Evolutionary conservation across 73 alveolate genomes (phyloP).

Genomic region (Tetrahymena malaccensis): DNA sequence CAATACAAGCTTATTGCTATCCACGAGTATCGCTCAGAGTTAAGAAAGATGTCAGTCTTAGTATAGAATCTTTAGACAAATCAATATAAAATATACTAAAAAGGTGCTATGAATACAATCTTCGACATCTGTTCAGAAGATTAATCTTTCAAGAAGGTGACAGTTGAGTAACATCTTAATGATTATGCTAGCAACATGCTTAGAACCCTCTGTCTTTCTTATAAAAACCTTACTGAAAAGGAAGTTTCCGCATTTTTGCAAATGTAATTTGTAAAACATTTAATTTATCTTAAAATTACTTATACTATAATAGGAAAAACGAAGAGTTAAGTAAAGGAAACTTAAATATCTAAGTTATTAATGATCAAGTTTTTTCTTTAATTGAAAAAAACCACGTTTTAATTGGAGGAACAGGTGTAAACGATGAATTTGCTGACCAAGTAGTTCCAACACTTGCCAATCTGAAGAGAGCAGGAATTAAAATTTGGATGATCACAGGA

Average conservation of each 20-base stretch:
- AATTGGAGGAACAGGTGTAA: conserved; percentile 89
- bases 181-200: conserved; percentile 24
- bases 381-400: conserved; percentile 71
- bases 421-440: conserved; percentile 80
- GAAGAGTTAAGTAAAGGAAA: conserved; percentile 44
- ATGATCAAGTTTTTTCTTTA: conserved; percentile 62
- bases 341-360: conserved; percentile 29
- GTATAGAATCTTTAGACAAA: conserved; percentile 29
- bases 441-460: conserved; percentile 74
- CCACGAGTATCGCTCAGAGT: conserved; percentile 55
- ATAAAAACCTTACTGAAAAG: conserved; percentile 32
- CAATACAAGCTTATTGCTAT: neutral
- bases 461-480: conserved; percentile 73
- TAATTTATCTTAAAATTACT: neutral
- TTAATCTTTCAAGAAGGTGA: conserved; percentile 1
- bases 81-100: conserved; percentile 68
- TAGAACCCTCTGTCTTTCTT: conserved; percentile 53
- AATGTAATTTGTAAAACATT: neutral
- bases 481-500: conserved; percentile 95
- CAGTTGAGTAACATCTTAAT: conserved; percentile 32
- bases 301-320: neutral
- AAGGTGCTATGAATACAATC: conserved; percentile 87
- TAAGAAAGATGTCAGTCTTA: conserved; percentile 63
- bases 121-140: conserved; percentile 24
- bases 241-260: neutral